Evolutionary conservation across 768 basidiomycete species (phyloP), one percentile per base, ranked within the genome.

Genomic region (Lyophyllum decastes): DNA sequence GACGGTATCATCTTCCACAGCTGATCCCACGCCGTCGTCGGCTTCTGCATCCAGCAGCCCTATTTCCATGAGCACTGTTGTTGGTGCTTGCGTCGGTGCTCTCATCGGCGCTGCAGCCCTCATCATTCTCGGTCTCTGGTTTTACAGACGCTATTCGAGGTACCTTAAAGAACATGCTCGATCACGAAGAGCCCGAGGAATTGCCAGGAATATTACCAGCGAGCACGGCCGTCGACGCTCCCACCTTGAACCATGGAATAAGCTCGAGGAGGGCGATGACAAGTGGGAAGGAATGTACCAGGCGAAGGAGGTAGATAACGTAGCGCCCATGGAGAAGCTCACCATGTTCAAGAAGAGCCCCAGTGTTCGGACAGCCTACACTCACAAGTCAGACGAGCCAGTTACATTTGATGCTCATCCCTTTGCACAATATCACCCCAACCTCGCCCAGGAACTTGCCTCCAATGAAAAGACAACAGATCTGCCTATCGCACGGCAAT

Each of bases 331-430:
- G 79, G 82, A 84, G 67, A 83, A 81, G 63, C 79, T 87, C 54
- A 85, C 79, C 35, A 85, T 87, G 84, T 87, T 89, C 76, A 83
- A 86, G 71, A 85, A 83, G 64, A 77, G 82, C 0, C 79, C 79
- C 4, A 87, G 85, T 66, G 72, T 82, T 38, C 74, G 78, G 43
- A 85, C 86, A 16, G 78, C 72, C 8, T 82, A 81, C 57, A 81
- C 81, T 45, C 71, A 76, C 65, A 78, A 78, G 56, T 78, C 79
- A 2, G 78, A 80, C 4, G 76, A 78, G 34, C 71, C 74, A 48
- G 63, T 71, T 22, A 66, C 72, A 41, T 73, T 80, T 53, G 72
- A 76, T 48, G 64, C 73, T 22, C 75, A 78, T 61, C 76, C 85
- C 19, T 88, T 87, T 66, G 80, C 81, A 25, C 82, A 82, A 59